Base-by-base conservation (phyloP, 352 stramenopile species). In the Saprolegnia diclina region DNA sequence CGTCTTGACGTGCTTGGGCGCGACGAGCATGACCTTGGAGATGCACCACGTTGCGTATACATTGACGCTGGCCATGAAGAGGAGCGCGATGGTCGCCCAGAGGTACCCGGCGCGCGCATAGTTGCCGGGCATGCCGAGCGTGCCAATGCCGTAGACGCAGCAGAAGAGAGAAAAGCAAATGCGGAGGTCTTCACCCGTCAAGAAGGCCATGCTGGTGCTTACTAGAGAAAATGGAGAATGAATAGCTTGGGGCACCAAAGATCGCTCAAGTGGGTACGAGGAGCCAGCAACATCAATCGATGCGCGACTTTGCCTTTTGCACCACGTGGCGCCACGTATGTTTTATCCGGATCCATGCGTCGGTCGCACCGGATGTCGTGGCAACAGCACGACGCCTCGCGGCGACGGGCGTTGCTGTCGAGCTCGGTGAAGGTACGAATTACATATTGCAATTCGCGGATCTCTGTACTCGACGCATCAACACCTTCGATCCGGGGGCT, bases 91-190 rank as follows among this genome's bases (percentile, higher is more conserved):
- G 22, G 35, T 67, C 3, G 54, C 65, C n/a, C n/a, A 40, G 32
- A 63, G 19, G 24, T 24, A 52, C 10, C 65, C 65, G 35, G 65
- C 65, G 21, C 53, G 56, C 22, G 65, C 44, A 32, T 46, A 71
- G 24, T 71, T 71, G n/a, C 6, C 13, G 3, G 65, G 65, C 14
- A 71, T 69, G 10, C 56, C 55, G 24, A 71, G 52, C 35, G 65
- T 71, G n/a, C 65, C 65, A 35, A 71, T 71, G 65, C 65, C 65
- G 22, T 71, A 71, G 22, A 71, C 65, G 38, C 65, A 71, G 59
- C 65, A 71, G 24, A 71, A 71, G 10, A 71, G 21, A 4, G 32
- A 56, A n/a, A 71, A 67, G 26, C 32, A 65, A 4, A 55, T 55
- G 29, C 68, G 70, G 46, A 55, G 32, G 38, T 71, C 65, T 29